Base-by-base conservation (phyloP, 2,329 filamentous ascomycete genomes). In the Fusarium heterosporum region DNA sequence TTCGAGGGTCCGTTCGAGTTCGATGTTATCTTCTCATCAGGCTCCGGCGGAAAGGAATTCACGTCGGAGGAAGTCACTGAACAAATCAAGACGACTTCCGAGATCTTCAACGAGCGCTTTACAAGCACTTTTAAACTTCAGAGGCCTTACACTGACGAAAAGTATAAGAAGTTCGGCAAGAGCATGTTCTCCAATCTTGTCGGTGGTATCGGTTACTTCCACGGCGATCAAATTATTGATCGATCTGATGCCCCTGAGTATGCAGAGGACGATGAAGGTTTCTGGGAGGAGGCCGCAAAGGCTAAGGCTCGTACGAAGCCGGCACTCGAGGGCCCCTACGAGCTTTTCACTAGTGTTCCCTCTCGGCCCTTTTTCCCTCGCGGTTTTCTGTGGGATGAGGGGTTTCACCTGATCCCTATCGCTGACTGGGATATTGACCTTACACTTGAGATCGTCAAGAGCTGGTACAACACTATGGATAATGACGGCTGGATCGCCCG, bases 381-480 rank as follows among this genome's bases (percentile, higher is more conserved):
- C 63, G 96, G 96, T 1, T 99, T 99, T 77, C 84, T 98, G 6
- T 99, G 96, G 96, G 96, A 99, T 73, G 96, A 99, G 78, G 96
- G 96, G 1, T 99, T 98, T 79, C 96, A 99, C 74, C 83, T 99
- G 34, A 83, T 97, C 46, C 94, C 94, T 3, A 90, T 99, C 53
- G 86, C 93, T 19, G 95, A 99, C 69, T 99, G 94, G 92, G 96
- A 99, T 76, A 88, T 93, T 51, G 94, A 97, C 74, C 85, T 98
- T 50, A 89, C 92, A 4, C 81, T 91, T 29, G 93, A 97, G 66
- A 93, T 99, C 68, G 87, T 98, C 64, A 92, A 91, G 80, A 97
- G 93, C 79, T 99, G 96, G 96, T 96, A 96, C 81, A 93, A 90
- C 67, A 87, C 97, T 17, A 97, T 98, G 87, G 96, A 99, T 69